phyloP scores from a whole-genome alignment of 2,329 filamentous ascomycete species.

The Pyrenochaeta sp. region DNA sequence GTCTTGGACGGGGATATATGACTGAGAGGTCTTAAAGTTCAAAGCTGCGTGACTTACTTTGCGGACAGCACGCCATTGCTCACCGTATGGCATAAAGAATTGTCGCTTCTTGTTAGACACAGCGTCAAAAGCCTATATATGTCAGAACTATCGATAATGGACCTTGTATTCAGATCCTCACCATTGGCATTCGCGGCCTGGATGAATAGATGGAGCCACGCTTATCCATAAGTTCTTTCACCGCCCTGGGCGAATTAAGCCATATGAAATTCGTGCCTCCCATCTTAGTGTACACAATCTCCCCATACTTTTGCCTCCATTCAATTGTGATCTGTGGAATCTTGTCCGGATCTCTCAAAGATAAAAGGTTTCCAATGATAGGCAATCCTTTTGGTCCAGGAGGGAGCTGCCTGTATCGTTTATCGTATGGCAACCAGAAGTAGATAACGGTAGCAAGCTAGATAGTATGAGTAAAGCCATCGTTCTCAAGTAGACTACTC shows the following conservation, averaged over 20 bases:
- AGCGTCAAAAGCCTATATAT: not conserved
- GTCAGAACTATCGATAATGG: conserved; percentile 15
- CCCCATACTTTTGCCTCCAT: conserved; percentile 63
- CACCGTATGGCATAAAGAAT: conserved; percentile 18
- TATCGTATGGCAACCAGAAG: no score
- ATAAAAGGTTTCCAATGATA: conserved; percentile 62
- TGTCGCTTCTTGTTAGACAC: not conserved
- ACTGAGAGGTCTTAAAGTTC: conserved; percentile 26
- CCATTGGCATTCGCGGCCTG: conserved; percentile 51
- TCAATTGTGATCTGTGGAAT: conserved; percentile 61
- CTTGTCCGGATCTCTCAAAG: conserved; percentile 53
- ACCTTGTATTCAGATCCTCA: no score
- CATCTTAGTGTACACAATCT: conserved; percentile 61
- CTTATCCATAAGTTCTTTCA: conserved; percentile 64
- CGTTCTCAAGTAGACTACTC: no score
- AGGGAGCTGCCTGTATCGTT: no score
- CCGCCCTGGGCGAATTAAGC: conserved; percentile 54
- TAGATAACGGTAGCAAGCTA: no score
- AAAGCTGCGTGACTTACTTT: conserved; percentile 29
- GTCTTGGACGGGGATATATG: conserved; percentile 61
- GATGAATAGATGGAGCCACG: conserved; percentile 60
- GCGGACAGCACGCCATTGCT: conserved; percentile 22
- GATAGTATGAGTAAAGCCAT: no score
- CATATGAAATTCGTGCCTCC: conserved; percentile 60
- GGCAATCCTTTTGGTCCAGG: conserved; percentile 63